Conservation (phyloP, 495 filamentous ascomycete genomes). For the Mytilinidion resinicola region DNA sequence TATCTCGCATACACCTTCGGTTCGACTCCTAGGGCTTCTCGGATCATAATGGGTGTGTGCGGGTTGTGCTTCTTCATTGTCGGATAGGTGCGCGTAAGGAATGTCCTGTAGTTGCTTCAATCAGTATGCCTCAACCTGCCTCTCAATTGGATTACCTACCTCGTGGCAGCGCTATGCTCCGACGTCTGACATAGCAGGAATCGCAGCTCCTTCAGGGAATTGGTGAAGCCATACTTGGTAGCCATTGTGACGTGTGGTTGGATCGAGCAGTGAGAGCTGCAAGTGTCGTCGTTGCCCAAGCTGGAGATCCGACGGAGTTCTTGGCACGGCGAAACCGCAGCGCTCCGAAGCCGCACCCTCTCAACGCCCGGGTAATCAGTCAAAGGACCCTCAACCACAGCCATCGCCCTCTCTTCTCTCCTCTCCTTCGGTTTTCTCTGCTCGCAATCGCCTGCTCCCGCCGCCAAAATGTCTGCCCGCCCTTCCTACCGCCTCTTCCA, state of each 20-base stretch:
- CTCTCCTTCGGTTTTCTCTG: neutral
- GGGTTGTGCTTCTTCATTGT: conserved; percentile 99
- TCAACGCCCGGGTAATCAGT: conserved; percentile 9
- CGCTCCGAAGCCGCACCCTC: neutral
- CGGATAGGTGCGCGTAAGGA: conserved; percentile 86
- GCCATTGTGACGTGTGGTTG: conserved; percentile 57
- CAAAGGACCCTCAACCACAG: neutral
- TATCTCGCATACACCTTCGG: conserved; percentile 90
- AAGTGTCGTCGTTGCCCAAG: neutral
- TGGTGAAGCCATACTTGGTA: conserved; percentile 83
- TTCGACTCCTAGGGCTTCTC: conserved; percentile 75
- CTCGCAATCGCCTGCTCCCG: conserved; percentile 1
- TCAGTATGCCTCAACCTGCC: conserved; percentile 1
- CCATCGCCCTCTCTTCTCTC: conserved; percentile 6
- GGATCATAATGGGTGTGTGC: conserved; percentile 84
- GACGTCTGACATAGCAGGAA: conserved; percentile 94
- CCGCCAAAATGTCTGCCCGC: conserved; percentile 47
- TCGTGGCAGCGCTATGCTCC: conserved; percentile 75
- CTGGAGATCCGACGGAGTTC: neutral
- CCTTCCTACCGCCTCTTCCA: conserved; percentile 34
- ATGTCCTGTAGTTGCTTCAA: conserved; percentile 54
- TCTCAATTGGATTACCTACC: conserved; percentile 47
- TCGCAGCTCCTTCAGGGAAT: conserved; percentile 85
- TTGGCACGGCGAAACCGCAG: neutral
- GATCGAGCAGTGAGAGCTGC: neutral